Percentiles rank a stretch among this genome's conserved stretches.
phyloP scores from a whole-genome alignment of 1,139 yeast genomes.

The Pichia sp. region DNA sequence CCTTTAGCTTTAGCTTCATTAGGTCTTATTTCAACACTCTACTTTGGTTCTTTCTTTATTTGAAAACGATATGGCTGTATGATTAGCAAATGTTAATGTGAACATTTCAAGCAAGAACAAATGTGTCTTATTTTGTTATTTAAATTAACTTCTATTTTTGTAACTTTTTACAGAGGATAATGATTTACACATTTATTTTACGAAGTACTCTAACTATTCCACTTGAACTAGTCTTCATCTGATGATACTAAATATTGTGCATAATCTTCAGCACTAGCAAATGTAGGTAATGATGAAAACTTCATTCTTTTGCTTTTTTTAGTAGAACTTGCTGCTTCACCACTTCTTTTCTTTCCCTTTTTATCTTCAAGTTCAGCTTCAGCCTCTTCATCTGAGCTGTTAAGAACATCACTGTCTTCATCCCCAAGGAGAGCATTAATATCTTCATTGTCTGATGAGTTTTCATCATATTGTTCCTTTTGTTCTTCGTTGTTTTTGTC shows the following conservation, averaged over 20 bases:
- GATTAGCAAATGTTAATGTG: no score
- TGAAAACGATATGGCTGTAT: not conserved
- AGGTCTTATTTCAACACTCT: slow-evolving; percentile 61
- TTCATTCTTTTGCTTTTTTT: slow-evolving; percentile 49
- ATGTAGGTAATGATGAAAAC: slow-evolving; percentile 67
- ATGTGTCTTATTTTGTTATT: no score
- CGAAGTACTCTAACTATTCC: no score
- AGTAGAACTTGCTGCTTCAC: slow-evolving; percentile 17
- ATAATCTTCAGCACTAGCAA: slow-evolving; percentile 88
- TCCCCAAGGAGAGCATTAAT: slow-evolving; percentile 27
- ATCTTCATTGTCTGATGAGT: slow-evolving; percentile 30
- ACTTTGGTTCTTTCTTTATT: slow-evolving; percentile 40
- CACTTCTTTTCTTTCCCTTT: slow-evolving; percentile 21
- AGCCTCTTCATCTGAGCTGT: slow-evolving; percentile 21
- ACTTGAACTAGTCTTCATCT: slow-evolving; percentile 40
- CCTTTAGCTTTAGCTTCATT: slow-evolving; percentile 60
- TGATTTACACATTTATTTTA: not conserved
- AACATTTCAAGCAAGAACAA: no score
- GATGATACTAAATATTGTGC: slow-evolving; percentile 67
- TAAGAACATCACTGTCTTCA: slow-evolving; percentile 32
- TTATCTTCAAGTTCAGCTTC: slow-evolving; percentile 21
- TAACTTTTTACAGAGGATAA: not conserved
- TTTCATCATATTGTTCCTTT: slow-evolving; percentile 25
- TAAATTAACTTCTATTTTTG: no score
- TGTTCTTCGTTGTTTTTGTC: slow-evolving; percentile 25